Evolutionary conservation across 192 early-diverging fungal genomes (phyloP), one percentile per base, ranked within the genome.

Genomic region (Allomyces arbusculus): DNA sequence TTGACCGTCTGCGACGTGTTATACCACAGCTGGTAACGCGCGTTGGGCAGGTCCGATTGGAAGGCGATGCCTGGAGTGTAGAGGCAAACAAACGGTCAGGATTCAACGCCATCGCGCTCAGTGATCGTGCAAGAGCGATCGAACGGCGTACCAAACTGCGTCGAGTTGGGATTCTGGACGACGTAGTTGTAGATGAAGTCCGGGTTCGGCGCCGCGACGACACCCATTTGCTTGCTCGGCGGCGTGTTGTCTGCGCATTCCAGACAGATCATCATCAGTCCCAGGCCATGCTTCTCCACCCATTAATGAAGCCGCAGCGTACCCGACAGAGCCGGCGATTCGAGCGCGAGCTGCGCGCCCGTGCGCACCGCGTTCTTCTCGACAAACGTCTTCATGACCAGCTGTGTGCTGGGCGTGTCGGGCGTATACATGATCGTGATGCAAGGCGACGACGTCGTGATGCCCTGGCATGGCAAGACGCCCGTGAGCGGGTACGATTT

Each of bases 11-110:
- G 70, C 9, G 81, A 74, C 61, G 77, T 77, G 72, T 89, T 89
- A 71, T 80, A 85, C 87, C 87, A 89, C 26, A 88, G 72, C 72
- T 89, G 87, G 67, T 89, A 89, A 44, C 77, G 79, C 62, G 79
- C 77, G 69, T 87, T 86, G 22, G 74, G 69, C 28, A 79, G 73
- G 23, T 76, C 72, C 0, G 71, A 66, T 1, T 45, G 43, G 44
- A 77, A 79, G 63, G 74, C 76, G 23, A 79, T 72, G 33, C 33
- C 33, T 40, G 7, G 7, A 40, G 33, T 40, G 33, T 10, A 10
- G n/a, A 16, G 11, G 23, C 10, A 6, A 23, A 20, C 25, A 45
- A 65, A 43, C 3, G n/a, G 24, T 65, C 40, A 50, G 23, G 23
- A 33, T 44, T 67, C n/a, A 65, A 16, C 26, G 22, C 23, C 14